Conservation (phyloP, 225 moss, liverwort and hornwort species). For the Rhytidiadelphus loreus region DNA sequence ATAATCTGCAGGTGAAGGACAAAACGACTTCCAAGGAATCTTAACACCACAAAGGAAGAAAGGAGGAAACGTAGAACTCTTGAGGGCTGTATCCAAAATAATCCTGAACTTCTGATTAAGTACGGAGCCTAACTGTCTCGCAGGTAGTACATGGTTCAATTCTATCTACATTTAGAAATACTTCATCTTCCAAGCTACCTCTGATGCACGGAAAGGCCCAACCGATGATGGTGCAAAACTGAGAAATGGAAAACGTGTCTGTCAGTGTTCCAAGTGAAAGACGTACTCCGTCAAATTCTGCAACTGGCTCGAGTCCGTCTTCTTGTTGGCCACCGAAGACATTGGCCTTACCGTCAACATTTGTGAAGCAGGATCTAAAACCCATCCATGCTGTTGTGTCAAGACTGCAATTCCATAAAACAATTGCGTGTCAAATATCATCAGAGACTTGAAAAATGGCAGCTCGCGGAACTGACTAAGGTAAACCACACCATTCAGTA, state of each 20-base stretch:
- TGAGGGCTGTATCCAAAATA: neutral
- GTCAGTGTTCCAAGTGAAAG: conserved; percentile 94
- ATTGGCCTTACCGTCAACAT: conserved; percentile 75
- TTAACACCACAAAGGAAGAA: neutral
- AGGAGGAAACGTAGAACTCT: neutral
- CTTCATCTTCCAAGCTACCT: neutral
- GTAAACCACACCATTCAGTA: neutral
- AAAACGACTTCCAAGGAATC: neutral
- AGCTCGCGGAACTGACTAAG: neutral
- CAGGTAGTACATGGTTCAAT: neutral
- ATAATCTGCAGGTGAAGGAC: neutral
- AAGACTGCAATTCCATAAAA: conserved; percentile 52
- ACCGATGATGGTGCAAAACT: conserved; percentile 25
- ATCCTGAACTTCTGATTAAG: neutral
- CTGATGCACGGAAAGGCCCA: neutral
- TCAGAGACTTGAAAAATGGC: neutral
- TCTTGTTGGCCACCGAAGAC: conserved; percentile 56
- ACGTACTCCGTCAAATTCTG: conserved; percentile 99
- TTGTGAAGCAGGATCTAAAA: conserved; percentile 70
- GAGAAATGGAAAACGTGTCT: neutral
- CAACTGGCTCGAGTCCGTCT: conserved; percentile 87
- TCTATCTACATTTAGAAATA: conserved; percentile 22
- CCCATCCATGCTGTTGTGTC: conserved; percentile 84
- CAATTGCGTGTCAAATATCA: neutral
- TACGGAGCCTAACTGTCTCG: neutral